Base-by-base conservation (phyloP, 345 rosid species). In the Bruguiera gymnorhiza region DNA sequence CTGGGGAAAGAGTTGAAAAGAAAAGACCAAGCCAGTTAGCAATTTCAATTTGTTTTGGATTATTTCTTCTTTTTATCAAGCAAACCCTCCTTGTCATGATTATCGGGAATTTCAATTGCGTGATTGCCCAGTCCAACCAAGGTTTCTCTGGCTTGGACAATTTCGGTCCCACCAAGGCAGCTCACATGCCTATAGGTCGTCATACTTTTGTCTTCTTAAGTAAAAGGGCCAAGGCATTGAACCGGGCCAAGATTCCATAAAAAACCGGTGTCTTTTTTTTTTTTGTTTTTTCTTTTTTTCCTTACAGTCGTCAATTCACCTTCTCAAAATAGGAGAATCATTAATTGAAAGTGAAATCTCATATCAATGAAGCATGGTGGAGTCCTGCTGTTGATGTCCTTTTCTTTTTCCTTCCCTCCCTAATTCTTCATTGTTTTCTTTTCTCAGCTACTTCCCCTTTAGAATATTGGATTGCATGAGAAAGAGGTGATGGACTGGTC, bases 21-120 rank as follows among this genome's bases (percentile, higher is more conserved):
- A 34, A 34, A 34, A 1, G 15, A 9, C 46, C 46, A 10, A 39
- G 10, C 2, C 4, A 39, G 10, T 39, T 39, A 39, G 10, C 16
- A 39, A 39, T 10, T 9, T 10, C 10, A 39, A 43, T 13, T 43
- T 43, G 16, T 11, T 43, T 43, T 13, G 3, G 16, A 4, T 11
- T 13, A 13, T 43, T 15, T 43, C 9, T 15, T 0, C 4, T 43
- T 43, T 43, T 43, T 43, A 43, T 43, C 50, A 3, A 13, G 16
- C 50, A 43, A 43, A 43, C 50, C 16, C 50, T 13, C 50, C 19
- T 43, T 65, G 66, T 29, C 56, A 65, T 65, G 66, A 75, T 57
- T 59, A 63, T 36, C 39, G 11, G 21, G 18, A 64, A 30, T 59
- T 65, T 59, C 78, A 69, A 69, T 24, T 65, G 74, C 74, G 68